These are phyloP conservation scores for Zizania latifolia DNA, from an alignment of 176 grass and related monocot species.

Conservation along the genomic window DNA sequence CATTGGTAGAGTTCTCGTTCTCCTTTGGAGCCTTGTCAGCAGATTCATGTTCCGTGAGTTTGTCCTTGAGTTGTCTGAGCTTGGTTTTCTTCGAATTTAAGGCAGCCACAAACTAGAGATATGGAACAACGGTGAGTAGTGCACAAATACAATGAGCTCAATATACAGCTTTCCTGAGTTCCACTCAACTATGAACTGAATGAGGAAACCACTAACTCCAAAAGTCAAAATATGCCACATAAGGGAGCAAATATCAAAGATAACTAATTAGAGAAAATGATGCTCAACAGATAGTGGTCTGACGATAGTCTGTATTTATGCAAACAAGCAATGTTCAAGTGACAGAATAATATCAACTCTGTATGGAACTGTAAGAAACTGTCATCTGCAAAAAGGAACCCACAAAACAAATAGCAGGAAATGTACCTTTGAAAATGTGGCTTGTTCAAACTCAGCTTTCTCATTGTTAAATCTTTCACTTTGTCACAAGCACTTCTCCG, in stretches of 20 bases:
- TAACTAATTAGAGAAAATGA: not conserved
- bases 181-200: not conserved
- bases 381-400: conserved; percentile 25
- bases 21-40: conserved; percentile 43
- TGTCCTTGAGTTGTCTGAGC: conserved; percentile 65
- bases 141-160: not conserved
- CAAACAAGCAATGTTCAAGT: conserved; percentile 1
- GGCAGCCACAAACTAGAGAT: conserved; percentile 68
- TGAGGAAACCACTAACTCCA: not conserved
- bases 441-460: no score
- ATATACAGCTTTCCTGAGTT: not conserved
- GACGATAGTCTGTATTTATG: not conserved
- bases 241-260: not conserved
- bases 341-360: not conserved
- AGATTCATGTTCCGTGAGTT: conserved; percentile 43
- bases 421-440: no score
- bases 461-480: no score
- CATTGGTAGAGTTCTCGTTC: conserved; percentile 57
- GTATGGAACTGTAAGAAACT: not conserved
- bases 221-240: not conserved
- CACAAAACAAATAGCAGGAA: no score
- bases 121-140: conserved; percentile 4
- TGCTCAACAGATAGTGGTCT: not conserved
- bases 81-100: conserved; percentile 92
- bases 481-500: no score